Base-by-base conservation (phyloP, 768 basidiomycete species). In the Zangia roseola region DNA sequence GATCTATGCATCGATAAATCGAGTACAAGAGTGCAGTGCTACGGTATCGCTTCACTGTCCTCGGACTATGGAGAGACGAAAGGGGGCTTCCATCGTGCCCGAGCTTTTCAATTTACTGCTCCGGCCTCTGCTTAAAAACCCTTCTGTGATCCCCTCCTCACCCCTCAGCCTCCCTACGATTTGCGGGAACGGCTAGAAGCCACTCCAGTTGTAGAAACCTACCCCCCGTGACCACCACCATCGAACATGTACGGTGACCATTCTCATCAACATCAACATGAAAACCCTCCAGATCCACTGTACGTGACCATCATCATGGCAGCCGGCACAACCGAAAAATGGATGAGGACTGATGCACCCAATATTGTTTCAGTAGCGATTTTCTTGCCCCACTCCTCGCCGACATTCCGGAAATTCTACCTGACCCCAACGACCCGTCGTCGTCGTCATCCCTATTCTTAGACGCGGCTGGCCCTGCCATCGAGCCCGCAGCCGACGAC, bases 331-430 rank as follows among this genome's bases (percentile, higher is more conserved):
- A 17, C 16, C 10, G 28, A 13, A 31, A 16, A 16, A 34, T 34
- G 28, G 13, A 24, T 5, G 3, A 2, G 12, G 14, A 10, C 38
- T 58, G n/a, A 59, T 9, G 4, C 10, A 12, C 12, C 3, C 24
- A 10, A 23, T 34, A 14, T 19, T 23, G 40, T 17, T n/a, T 31
- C 41, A 60, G 59, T 10, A 28, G 47, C 17, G 43, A 54, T 9
- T 50, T 61, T 8, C 31, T 60, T 3, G 55, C 59, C 0, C 55
- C 37, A 14, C 30, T 60, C 5, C 31, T 58, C 9, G 12, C 17
- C 1, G 45, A 58, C 40, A 40, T 44, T 20, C 40, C 50, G 0
- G 48, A 41, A 2, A 17, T 42, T 7, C 6, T 46, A 10, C 41
- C 54, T 9, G 5, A 6, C 4, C 23, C 33, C 6, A 17, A 5